phyloP scores from a whole-genome alignment of 2,329 filamentous ascomycete species.

The Aureobasidium sp. region DNA sequence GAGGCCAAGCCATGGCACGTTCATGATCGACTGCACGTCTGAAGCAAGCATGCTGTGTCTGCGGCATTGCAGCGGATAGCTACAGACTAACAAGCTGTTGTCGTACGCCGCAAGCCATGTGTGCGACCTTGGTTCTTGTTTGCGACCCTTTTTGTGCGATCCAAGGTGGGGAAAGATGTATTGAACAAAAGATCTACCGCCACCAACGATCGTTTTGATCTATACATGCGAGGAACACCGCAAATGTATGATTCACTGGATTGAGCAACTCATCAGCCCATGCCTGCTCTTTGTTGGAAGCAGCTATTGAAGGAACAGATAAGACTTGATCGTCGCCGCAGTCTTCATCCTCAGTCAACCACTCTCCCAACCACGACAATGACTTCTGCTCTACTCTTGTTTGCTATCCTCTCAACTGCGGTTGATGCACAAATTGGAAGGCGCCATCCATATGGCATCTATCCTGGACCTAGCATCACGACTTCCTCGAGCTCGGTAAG shows the following conservation, averaged over 20 bases:
- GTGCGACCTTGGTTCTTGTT: neutral
- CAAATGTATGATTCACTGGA: neutral
- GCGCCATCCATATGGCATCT: constrained; percentile 1
- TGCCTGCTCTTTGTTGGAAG: neutral
- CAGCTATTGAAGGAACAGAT: neutral
- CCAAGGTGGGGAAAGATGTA: neutral
- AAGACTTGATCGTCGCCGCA: neutral
- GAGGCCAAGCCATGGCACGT: neutral
- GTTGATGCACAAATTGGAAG: neutral
- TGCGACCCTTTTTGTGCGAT: neutral
- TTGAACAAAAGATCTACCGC: neutral
- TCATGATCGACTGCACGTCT: neutral
- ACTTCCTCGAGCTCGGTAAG: neutral
- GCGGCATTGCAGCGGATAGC: neutral
- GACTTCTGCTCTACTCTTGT: neutral
- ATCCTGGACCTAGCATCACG: neutral
- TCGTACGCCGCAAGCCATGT: neutral
- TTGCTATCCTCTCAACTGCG: neutral
- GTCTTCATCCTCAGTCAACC: neutral
- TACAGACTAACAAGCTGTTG: neutral
- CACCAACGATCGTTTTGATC: neutral
- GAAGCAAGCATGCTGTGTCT: neutral
- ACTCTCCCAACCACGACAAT: neutral
- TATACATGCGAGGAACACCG: neutral
- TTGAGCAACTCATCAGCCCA: neutral